Conservation (phyloP, 768 basidiomycete genomes). For the Fomitopsis pulvina region DNA sequence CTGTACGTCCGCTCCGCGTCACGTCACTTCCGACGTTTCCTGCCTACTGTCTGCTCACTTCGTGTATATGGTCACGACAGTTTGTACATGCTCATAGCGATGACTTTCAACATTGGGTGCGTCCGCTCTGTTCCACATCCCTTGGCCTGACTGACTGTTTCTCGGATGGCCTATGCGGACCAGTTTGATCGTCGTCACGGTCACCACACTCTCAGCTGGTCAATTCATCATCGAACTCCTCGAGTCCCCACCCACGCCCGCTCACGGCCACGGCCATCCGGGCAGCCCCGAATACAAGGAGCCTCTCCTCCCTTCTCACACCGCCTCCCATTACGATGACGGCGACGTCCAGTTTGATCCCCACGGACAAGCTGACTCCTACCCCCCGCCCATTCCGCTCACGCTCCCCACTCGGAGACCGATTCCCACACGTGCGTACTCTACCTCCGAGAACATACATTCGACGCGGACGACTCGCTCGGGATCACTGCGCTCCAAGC, state of each 20-base stretch:
- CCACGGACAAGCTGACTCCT: not conserved
- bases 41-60: constrained; percentile 1
- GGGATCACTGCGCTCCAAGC: constrained; percentile 36
- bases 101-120: constrained; percentile 67
- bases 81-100: constrained; percentile 66
- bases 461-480: not conserved
- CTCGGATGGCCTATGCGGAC: not conserved
- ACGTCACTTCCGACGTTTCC: not conserved
- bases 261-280: not conserved
- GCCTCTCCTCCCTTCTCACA: constrained; percentile 15
- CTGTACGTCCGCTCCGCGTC: constrained; percentile 40
- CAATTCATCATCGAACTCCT: constrained; percentile 51
- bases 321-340: constrained; percentile 4
- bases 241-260: constrained; percentile 16
- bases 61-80: constrained; percentile 25
- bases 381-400: not conserved
- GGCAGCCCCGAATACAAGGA: constrained; percentile 21
- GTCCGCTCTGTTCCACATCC: constrained; percentile 17
- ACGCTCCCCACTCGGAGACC: not conserved
- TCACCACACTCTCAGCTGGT: constrained; percentile 46
- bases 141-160: not conserved
- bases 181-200: constrained; percentile 45
- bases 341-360: not conserved
- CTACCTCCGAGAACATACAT: not conserved
- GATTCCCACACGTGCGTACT: not conserved